Base-by-base conservation (phyloP, 257 asterid genomes). In the Avicennia marina region DNA sequence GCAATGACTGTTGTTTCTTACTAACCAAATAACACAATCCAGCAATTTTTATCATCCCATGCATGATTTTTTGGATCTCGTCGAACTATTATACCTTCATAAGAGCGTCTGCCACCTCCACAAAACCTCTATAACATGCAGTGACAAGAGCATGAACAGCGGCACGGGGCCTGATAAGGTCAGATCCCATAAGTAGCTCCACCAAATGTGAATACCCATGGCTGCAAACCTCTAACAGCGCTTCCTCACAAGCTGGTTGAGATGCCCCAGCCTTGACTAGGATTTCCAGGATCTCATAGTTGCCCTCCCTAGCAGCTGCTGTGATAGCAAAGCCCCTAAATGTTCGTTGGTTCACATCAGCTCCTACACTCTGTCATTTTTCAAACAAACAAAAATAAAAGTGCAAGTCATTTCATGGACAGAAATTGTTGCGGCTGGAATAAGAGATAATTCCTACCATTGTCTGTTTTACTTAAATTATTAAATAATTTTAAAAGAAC, bases 161-260 rank as follows among this genome's bases (percentile, higher is more conserved):
- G 41, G 72, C 62, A 24, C 75, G 83, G 29, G 94, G 89, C 49
- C 96, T 79, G 65, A 87, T 78, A 53, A 87, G 81, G 54, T 87
- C 93, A 58, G 93, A 73, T 42, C 65, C 75, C 87, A 84, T 87
- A 16, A 87, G 87, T 64, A 70, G 71, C 74, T 80, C 83, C 29
- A 74, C 84, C 26, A 73, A 34, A 21, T 70, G 75, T 16, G 81
- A 70, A 58, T 81, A 67, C 20, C 96, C 96, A 58, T 84, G 85
- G 71, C 60, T 78, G 85, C 94, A 63, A 53, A 81, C 93, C 71
- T 87, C 96, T 53, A 87, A 62, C 49, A 87, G 68, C 22, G 94
- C 94, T 63, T 87, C 91, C 78, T 87, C 96, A 53, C 94, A 87
- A 66, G 95, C 89, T 16, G 77, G 82, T 55, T 87, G 96, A 63